Conservation (phyloP, 2,329 filamentous ascomycete genomes). For the Hawksworthiomyces lignivorus region DNA sequence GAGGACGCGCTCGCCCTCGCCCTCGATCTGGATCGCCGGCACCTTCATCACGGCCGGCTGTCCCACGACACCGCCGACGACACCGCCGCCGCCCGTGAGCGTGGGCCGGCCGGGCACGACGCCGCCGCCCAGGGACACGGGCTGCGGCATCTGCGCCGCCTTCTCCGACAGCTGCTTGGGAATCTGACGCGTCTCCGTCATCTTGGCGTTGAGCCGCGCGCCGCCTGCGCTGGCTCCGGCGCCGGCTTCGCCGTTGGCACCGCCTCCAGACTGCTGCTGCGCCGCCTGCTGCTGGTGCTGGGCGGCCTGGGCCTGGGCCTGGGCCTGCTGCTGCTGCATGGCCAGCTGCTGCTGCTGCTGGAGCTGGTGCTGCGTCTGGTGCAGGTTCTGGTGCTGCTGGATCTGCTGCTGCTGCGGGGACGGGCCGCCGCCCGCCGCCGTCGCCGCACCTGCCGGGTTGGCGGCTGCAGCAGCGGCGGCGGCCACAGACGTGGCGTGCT, state of each 20-base stretch:
- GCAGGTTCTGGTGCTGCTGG: slow-evolving; percentile 8
- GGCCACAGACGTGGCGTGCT: slow-evolving; percentile 19
- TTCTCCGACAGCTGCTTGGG: slow-evolving; percentile 67
- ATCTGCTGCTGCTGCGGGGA: slow-evolving; percentile 9
- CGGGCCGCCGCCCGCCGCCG: slow-evolving; percentile 12
- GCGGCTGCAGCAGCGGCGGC: slow-evolving; percentile 1
- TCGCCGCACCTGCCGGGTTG: not conserved
- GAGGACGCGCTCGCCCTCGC: slow-evolving; percentile 86
- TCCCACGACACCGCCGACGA: slow-evolving; percentile 72
- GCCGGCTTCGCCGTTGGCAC: slow-evolving; percentile 18
- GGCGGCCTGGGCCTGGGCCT: slow-evolving; percentile 39
- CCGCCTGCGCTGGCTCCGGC: slow-evolving; percentile 1
- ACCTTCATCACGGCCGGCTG: slow-evolving; percentile 79
- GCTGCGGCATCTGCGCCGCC: slow-evolving; percentile 61
- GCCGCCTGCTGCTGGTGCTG: slow-evolving; percentile 16
- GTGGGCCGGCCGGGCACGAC: slow-evolving; percentile 68
- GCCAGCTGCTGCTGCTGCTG: slow-evolving; percentile 19
- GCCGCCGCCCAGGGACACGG: slow-evolving; percentile 62
- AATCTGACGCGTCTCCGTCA: slow-evolving; percentile 66
- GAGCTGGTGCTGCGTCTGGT: slow-evolving; percentile 6
- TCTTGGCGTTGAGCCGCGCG: slow-evolving; percentile 20
- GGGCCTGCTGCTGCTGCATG: slow-evolving; percentile 72
- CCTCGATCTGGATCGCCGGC: slow-evolving; percentile 78
- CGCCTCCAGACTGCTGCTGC: slow-evolving; percentile 6
- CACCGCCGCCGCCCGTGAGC: slow-evolving; percentile 67